Evolutionary conservation across 192 early-diverging fungal species (phyloP).

Genomic region (Funneliformis geosporum): DNA sequence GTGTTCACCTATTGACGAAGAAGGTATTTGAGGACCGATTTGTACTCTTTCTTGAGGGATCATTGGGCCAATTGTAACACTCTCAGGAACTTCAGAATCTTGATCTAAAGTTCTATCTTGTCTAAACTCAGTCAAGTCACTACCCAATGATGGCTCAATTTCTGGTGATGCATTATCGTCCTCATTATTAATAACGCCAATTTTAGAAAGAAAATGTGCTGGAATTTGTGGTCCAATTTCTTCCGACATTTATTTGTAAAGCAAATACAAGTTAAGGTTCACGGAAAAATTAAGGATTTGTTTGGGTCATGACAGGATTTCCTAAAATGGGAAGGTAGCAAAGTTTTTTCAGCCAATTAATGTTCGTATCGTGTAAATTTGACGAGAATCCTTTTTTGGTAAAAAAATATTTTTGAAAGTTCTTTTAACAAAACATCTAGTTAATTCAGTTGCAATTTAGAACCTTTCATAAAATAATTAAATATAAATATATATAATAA

Average conservation of each 20-base stretch:
- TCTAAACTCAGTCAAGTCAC: background rate
- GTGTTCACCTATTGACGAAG: constrained; percentile 20
- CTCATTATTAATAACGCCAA: constrained; percentile 24
- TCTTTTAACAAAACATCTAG: no score
- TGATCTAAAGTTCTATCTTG: background rate
- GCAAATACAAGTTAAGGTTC: no score
- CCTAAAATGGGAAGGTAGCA: background rate
- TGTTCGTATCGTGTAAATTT: background rate
- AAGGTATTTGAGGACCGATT: constrained; percentile 16
- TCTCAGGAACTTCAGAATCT: background rate
- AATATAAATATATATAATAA: no score
- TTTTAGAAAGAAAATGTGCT: constrained; percentile 38
- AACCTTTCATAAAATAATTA: no score
- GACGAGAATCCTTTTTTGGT: no score
- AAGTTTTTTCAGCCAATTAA: background rate
- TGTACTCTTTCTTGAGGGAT: constrained; percentile 32
- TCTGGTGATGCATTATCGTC: background rate
- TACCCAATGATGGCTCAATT: constrained; percentile 25
- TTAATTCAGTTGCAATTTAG: no score
- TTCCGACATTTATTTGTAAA: constrained; percentile 24
- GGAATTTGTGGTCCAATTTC: constrained; percentile 49
- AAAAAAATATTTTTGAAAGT: no score
- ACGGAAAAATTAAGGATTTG: no score
- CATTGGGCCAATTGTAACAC: constrained; percentile 27
- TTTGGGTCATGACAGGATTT: no score